Base-by-base conservation (phyloP, 192 early-diverging fungal species). In the Globomyces pollinis-pini region DNA sequence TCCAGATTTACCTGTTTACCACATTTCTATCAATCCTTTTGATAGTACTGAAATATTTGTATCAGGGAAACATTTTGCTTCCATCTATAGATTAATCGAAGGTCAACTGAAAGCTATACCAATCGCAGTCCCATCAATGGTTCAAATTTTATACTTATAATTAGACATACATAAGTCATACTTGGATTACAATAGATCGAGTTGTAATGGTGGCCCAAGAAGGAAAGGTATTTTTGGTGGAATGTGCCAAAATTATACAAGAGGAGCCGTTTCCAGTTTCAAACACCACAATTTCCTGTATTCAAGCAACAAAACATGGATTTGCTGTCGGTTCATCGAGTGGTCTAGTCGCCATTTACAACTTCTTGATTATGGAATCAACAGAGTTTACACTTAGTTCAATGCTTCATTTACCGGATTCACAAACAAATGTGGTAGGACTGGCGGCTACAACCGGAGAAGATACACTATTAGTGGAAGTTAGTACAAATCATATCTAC, bases 41-140 rank as follows among this genome's bases (percentile, higher is more conserved):
- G 78, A 81, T 36, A 71, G 69, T 11, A 73, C 64, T 24, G 66
- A 71, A 50, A 50, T 77, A 9, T 66, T 61, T 41, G 67, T 70
- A 3, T 16, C 70, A 9, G 59, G 62, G 2, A 42, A 67, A 28
- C 30, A 38, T n/a, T 54, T 69, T 34, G 60, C 65, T 3, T 60
- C 52, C 8, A 62, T 72, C n/a, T 75, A 55, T 43, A 56, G 68
- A n/a, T 75, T 72, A 43, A 32, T 47, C 13, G 78, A 80, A 42
- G 78, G 78, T 12, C 62, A 33, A 7, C 51, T 79, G 34, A 53
- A 45, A 11, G 26, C 47, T 6, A 51, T 69, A 21, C 6, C 16
- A 15, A 31, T 58, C 3, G 38, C 23, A 4, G 9, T 63, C 15
- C 63, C 56, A 21, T 26, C 44, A 4, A 20, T 47, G 6, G 52